Evolutionary conservation across 1,284 basidiomycete genomes (phyloP).

Genomic region (Boletus hoseneyae): DNA sequence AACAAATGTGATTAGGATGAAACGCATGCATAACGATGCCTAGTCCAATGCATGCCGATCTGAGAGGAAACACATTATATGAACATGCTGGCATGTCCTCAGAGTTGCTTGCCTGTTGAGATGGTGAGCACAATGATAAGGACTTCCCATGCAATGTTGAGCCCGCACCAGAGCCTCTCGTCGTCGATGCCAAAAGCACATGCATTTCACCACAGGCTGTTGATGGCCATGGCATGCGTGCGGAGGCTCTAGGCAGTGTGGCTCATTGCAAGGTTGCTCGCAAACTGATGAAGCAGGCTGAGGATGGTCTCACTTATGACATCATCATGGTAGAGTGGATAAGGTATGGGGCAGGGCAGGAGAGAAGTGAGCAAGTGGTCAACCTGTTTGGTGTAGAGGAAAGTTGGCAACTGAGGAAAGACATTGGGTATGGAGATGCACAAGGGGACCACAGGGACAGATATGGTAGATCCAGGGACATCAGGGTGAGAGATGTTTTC

Average conservation of each 20-base stretch:
- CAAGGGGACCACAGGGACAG: conserved; percentile 47
- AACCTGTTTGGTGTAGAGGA: conserved; percentile 47
- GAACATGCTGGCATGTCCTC: conserved; percentile 34
- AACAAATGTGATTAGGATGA: conserved; percentile 12
- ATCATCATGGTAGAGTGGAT: conserved; percentile 19
- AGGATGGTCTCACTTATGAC: conserved; percentile 11
- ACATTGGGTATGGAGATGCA: conserved; percentile 46
- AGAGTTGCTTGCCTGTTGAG: conserved; percentile 24
- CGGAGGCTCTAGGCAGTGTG: conserved; percentile 34
- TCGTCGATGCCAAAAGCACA: conserved; percentile 59
- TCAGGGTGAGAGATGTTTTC: conserved; percentile 35
- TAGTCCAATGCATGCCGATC: conserved; percentile 6
- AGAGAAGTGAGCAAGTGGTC: conserved; percentile 42
- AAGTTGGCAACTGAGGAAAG: conserved; percentile 49
- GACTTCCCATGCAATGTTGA: conserved; percentile 56
- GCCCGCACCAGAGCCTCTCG: conserved; percentile 48
- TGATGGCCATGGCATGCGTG: conserved; percentile 39
- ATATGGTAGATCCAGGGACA: conserved; percentile 20
- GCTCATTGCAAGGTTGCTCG: conserved; percentile 30
- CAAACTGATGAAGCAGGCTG: conserved; percentile 19
- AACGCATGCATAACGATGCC: conserved; percentile 5
- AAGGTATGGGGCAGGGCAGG: conserved; percentile 29
- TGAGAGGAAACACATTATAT: conserved; percentile 8
- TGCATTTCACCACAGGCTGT: conserved; percentile 60
- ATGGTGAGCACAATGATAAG: conserved; percentile 40